Percentiles rank a stretch among this genome's conserved stretches.
These are phyloP conservation scores for Microthyrium microscopicum DNA, from an alignment of 2,329 filamentous ascomycete species.

Conservation along the genomic window DNA sequence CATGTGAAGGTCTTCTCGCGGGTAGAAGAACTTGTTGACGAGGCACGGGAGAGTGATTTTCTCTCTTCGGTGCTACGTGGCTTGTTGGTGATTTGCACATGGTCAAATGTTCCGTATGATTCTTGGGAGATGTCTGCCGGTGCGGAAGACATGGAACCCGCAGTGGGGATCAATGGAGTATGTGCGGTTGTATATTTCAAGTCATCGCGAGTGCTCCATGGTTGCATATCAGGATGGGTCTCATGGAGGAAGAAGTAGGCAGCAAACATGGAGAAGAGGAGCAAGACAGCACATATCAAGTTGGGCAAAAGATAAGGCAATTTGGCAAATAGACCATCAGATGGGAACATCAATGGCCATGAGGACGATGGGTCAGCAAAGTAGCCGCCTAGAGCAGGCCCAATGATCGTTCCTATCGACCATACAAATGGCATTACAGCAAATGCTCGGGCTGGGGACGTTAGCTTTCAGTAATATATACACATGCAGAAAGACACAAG, in stretches of 20 bases:
- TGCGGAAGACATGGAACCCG: constrained; percentile 56
- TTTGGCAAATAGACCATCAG: constrained; percentile 50
- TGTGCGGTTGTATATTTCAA: constrained; percentile 34
- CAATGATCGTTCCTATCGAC: constrained; percentile 73
- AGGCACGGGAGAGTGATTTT: constrained; percentile 25
- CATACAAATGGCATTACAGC: constrained; percentile 91
- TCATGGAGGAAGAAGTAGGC: constrained; percentile 74
- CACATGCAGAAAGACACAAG: background rate
- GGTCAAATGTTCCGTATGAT: constrained; percentile 58
- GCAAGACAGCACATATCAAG: constrained; percentile 59
- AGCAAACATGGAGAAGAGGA: constrained; percentile 61
- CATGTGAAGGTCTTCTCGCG: constrained; percentile 36
- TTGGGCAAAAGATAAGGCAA: constrained; percentile 88
- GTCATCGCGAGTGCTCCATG: constrained; percentile 25
- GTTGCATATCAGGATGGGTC: constrained; percentile 72
- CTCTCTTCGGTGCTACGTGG: constrained; percentile 33
- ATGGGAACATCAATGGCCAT: constrained; percentile 55
- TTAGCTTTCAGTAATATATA: constrained; percentile 9
- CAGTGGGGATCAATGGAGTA: constrained; percentile 59
- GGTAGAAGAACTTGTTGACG: constrained; percentile 21
- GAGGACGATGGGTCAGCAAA: constrained; percentile 63
- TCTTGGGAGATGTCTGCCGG: constrained; percentile 60
- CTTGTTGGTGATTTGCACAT: constrained; percentile 36
- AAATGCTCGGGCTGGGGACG: constrained; percentile 54
- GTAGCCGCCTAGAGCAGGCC: constrained; percentile 63